These are phyloP conservation scores for Haplographium delicatum DNA, from an alignment of 495 filamentous ascomycete genomes.

Conservation along the genomic window DNA sequence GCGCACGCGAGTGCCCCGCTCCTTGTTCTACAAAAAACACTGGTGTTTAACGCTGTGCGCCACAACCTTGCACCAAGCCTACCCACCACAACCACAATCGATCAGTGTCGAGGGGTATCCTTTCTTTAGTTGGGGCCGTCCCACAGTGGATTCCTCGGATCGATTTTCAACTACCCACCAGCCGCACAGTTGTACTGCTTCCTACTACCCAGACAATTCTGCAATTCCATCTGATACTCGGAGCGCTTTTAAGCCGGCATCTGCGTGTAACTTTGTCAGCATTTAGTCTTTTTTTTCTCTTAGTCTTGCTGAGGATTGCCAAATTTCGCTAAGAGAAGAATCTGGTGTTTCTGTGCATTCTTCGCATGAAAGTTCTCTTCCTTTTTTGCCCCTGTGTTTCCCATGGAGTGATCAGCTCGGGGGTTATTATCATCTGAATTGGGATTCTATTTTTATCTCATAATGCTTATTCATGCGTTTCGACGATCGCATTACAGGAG, in stretches of 20 bases:
- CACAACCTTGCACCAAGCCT: slow-evolving; percentile 15
- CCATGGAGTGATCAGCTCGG: slow-evolving; percentile 8
- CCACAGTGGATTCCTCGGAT: slow-evolving; percentile 1
- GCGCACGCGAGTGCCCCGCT: slow-evolving; percentile 16
- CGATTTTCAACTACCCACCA: slow-evolving; percentile 7
- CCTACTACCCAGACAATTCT: background rate
- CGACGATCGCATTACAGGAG: slow-evolving; percentile 13
- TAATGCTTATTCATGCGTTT: slow-evolving; percentile 17
- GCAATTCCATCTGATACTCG: slow-evolving; percentile 8
- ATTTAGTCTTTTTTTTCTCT: too few species aligned
- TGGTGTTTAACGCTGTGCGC: slow-evolving; percentile 13
- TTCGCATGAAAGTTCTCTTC: slow-evolving; percentile 14
- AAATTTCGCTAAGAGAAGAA: slow-evolving; percentile 14
- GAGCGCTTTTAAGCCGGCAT: background rate
- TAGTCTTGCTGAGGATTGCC: too few species aligned
- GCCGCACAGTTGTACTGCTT: background rate
- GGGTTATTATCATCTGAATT: slow-evolving; percentile 6
- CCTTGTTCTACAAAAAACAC: slow-evolving; percentile 7
- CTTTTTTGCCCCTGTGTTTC: slow-evolving; percentile 13
- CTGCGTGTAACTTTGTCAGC: background rate
- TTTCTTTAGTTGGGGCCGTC: background rate
- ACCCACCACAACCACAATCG: background rate
- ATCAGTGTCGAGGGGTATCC: slow-evolving; percentile 2
- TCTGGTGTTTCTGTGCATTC: slow-evolving; percentile 6
- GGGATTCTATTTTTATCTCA: slow-evolving; percentile 9